Base-by-base conservation (phyloP, 352 stramenopile species). In the Globisporangium nagaii region DNA sequence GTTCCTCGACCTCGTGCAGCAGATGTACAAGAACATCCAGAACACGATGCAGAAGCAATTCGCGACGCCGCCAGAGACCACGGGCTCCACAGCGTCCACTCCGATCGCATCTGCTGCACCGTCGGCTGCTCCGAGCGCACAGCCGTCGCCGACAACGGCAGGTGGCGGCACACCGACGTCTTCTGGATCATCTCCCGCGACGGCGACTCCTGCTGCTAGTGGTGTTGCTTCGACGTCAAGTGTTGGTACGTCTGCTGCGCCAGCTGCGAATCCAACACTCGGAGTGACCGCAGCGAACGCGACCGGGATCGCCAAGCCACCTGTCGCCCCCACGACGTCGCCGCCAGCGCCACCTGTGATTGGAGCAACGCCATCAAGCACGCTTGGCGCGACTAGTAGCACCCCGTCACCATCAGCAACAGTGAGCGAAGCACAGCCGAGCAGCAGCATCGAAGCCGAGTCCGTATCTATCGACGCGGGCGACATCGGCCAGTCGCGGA, bases 11-110 rank as follows among this genome's bases (percentile, higher is more conserved):
- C 73, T 96, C 45, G 86, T 95, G 11, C 79, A 93, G 61, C 84
- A 92, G 58, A 92, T 96, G 82, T 96, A 95, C 68, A 93, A 90
- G 68, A 93, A 93, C 53, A 58, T 95, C 19, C 84, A 81, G 42
- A 65, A 66, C 32, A 92, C 79, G 11, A 82, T 92, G 76, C 83
- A 84, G 63, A 95, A 90, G 63, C 82, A 94, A 62, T 94, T 95
- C 51, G 77, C 77, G 32, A 62, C 71, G 20, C 60, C 73, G n/a
- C 58, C 75, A 0, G 70, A 84, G 57, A 57, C 66, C 4, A 43
- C 53, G 8, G 13, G 36, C 10, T 56, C 48, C 15, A 12, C 34
- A 11, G 17, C 24, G 22, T 36, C 34, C 15, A 47, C 32, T 3
- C 35, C 54, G n/a, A 44, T 35, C 0, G 53, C 43, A 0, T 30